These are phyloP conservation scores for Chlorella sp. DNA, from an alignment of 139 green algal species.

Conservation along the genomic window DNA sequence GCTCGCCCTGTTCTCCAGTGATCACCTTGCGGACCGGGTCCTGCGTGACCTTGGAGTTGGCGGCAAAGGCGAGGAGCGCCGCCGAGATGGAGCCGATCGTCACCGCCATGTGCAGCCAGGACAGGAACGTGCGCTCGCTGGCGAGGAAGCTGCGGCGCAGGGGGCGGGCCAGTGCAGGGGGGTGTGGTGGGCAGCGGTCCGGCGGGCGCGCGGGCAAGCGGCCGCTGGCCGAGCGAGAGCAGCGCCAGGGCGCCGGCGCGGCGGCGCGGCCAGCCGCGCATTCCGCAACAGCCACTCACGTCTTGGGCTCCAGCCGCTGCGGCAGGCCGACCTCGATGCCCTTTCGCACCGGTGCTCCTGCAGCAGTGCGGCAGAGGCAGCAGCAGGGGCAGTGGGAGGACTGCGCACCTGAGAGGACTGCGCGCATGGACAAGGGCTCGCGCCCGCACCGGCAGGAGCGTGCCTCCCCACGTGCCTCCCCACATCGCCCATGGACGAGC, in stretches of 20 bases:
- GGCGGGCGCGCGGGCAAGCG: no score
- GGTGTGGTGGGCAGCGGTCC: no score
- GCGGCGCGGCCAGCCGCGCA: no score
- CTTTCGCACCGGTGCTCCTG: no score
- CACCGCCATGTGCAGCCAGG: constrained; percentile 95
- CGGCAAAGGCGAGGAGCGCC: constrained; percentile 76
- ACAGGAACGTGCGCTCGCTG: constrained; percentile 96
- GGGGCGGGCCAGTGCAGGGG: background rate
- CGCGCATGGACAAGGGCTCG: background rate
- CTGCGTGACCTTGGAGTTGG: constrained; percentile 1
- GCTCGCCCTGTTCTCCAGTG: no score
- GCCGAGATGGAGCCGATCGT: constrained; percentile 82
- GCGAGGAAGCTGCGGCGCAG: constrained; percentile 88
- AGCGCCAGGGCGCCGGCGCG: no score
- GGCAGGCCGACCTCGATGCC: constrained; percentile 27
- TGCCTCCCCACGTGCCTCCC: background rate
- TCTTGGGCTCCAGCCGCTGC: constrained; percentile 80
- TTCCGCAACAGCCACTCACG: no score
- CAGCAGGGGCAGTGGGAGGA: no score
- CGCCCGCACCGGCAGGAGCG: background rate
- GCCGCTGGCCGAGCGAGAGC: background rate
- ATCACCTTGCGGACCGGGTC: no score
- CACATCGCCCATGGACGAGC: background rate
- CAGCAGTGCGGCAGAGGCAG: no score
- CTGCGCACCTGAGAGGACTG: no score